These are phyloP conservation scores for Narthecium ossifragum DNA, from an alignment of 106 monocot species.

Conservation along the genomic window DNA sequence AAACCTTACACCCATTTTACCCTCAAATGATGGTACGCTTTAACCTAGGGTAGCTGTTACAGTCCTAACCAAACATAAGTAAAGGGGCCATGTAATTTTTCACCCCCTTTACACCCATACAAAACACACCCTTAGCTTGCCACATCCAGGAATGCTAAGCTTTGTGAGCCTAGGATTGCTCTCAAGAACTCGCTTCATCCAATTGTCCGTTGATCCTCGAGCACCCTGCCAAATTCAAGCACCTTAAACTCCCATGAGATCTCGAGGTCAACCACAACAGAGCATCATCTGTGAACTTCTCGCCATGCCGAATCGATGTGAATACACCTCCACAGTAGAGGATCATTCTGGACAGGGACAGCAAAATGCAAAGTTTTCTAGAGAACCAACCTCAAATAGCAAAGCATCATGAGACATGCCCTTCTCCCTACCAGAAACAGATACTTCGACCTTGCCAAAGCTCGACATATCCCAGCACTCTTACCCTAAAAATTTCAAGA, in stretches of 20 bases:
- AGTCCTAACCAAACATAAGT: too few species aligned
- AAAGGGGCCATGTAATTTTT: too few species aligned
- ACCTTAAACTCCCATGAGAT: slow-evolving; percentile 51
- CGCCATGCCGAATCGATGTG: slow-evolving; percentile 39
- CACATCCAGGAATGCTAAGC: slow-evolving; percentile 38
- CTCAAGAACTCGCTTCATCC: slow-evolving; percentile 57
- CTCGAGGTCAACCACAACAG: slow-evolving; percentile 45
- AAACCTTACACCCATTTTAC: too few species aligned
- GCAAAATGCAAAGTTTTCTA: slow-evolving; percentile 50
- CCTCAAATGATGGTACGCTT: too few species aligned
- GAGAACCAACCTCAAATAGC: slow-evolving; percentile 42
- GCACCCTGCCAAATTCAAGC: slow-evolving; percentile 56
- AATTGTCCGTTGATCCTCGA: slow-evolving; percentile 59
- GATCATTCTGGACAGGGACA: slow-evolving; percentile 47
- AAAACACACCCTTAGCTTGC: slow-evolving; percentile 31
- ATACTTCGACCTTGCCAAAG: background rate
- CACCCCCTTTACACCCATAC: too few species aligned
- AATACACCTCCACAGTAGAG: slow-evolving; percentile 63
- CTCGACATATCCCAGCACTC: background rate
- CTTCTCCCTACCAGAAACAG: slow-evolving; percentile 1
- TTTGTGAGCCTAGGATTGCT: slow-evolving; percentile 47
- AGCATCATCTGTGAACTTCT: slow-evolving; percentile 58
- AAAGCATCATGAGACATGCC: slow-evolving; percentile 47
- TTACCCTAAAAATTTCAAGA: background rate
- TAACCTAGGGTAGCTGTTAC: too few species aligned